These are phyloP conservation scores for Penicillium robsamsonii DNA, from an alignment of 495 filamentous ascomycete genomes.

Conservation along the genomic window DNA sequence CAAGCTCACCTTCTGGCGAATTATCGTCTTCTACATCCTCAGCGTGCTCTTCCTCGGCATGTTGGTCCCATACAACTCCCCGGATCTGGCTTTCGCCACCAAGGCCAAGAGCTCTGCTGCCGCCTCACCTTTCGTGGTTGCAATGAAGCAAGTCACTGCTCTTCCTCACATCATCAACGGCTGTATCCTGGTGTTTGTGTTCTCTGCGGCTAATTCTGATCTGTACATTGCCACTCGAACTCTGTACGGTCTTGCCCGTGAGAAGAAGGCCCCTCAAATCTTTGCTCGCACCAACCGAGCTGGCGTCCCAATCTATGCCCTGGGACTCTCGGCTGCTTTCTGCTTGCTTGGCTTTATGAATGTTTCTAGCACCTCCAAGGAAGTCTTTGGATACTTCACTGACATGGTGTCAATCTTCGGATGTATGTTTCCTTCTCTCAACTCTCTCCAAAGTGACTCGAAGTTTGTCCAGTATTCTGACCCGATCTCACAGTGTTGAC, in stretches of 20 bases:
- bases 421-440: slow-evolving; percentile 37
- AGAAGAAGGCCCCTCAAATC: slow-evolving; percentile 64
- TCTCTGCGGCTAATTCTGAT: slow-evolving; percentile 63
- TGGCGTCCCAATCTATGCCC: slow-evolving; percentile 66
- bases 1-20: slow-evolving; percentile 68
- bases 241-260: slow-evolving; percentile 66
- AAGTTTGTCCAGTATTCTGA: not conserved
- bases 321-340: slow-evolving; percentile 55
- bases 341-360: slow-evolving; percentile 67
- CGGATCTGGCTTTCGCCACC: slow-evolving; percentile 46
- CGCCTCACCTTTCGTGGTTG: slow-evolving; percentile 55
- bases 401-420: slow-evolving; percentile 73
- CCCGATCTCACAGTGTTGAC: not conserved
- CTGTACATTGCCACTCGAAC: slow-evolving; percentile 71
- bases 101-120: slow-evolving; percentile 2
- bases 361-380: slow-evolving; percentile 55
- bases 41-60: slow-evolving; percentile 42
- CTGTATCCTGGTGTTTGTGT: slow-evolving; percentile 64
- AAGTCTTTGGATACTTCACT: slow-evolving; percentile 74
- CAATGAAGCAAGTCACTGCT: slow-evolving; percentile 41
- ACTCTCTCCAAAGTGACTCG: slow-evolving; percentile 27
- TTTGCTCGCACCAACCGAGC: slow-evolving; percentile 60
- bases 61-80: slow-evolving; percentile 45
- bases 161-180: slow-evolving; percentile 52
- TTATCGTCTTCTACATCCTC: slow-evolving; percentile 66